Base-by-base conservation (phyloP, 495 filamentous ascomycete genomes). In the Aspergillus panamensis region DNA sequence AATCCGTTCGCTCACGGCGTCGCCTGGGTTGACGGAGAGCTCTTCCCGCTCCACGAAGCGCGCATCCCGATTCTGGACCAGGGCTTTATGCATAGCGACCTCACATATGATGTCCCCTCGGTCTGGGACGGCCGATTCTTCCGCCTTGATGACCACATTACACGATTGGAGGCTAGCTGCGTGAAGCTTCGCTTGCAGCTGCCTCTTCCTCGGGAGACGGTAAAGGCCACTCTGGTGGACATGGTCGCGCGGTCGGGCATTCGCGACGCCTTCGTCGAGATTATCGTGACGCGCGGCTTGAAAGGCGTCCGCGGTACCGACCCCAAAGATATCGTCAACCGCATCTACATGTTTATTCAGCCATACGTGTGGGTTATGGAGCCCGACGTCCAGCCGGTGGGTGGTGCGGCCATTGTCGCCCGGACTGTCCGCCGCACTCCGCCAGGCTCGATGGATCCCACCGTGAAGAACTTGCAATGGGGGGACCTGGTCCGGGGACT, bases 401-500 rank as follows among this genome's bases (percentile, higher is more conserved):
- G 73, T n/a, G 73, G 73, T 13, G 66, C 57, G n/a, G 72, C 73
- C 0, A 63, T 76, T 19, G 55, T 76, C 17, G 68, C 73, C 0
- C 66, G 73, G 8, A 75, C 73, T 14, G 72, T 76, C 6, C 67
- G 68, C 0, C 67, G 73, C 0, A 59, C 62, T 1, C 68, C 73
- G 0, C 69, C 69, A 1, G 69, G 73, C 0, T 62, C 69, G 0
- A 66, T 75, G 14, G 73, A 76, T 48, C 73, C 73, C 1, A 76
- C 70, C 3, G 55, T 76, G 43, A 76, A 76, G 64, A 76, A 76
- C 37, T 56, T 76, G 52, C 73, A 76, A 56, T 76, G 72, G 71
- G 73, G 73, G 0, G 73, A 76, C 52, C 52, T 76, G 54, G 64
- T 59, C 7, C 73, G 72, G 0, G 73, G 67, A 3, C 31, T 72